Evolutionary conservation across 2,329 filamentous ascomycete genomes (phyloP), one percentile per base, ranked within the genome.

Genomic region (Fusarium kyushuense): DNA sequence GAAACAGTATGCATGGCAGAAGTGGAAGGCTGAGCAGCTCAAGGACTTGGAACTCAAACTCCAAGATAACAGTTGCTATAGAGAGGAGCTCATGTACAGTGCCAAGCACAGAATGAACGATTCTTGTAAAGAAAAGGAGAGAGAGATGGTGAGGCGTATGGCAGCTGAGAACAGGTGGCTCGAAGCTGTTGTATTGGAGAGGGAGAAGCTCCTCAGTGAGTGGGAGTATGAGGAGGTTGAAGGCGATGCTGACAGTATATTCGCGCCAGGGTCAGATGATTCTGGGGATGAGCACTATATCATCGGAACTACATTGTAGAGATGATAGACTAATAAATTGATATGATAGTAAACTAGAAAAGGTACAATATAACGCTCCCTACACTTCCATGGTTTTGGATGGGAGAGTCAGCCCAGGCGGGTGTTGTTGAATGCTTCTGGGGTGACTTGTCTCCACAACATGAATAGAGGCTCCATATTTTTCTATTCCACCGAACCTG

Each of bases 101-200:
- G 75, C 76, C 52, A 78, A 75, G 53, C 66, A 71, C 30, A 73
- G 78, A 19, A 62, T 80, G 25, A 65, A 71, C 17, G 77, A 73
- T n/a, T 55, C 69, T 21, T 72, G 54, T 33, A 75, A 74, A 3
- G 74, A 76, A 19, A 75, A 74, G 43, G 74, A 76, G 47, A 70
- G 67, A 17, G 79, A 79, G 17, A 72, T 79, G 25, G 61, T 65
- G 38, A 76, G 68, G 51, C 77, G 76, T 30, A 79, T 79, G 47
- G 69, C 67, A 9, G 83, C 82, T 0, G 84, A 87, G 76, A 74
- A 78, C 58, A 77, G 75, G 57, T 88, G 86, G 86, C 73, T 82
- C 25, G 75, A 77, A 35, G 77, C 79, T 41, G 81, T 86, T 5
- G 65, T 81, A 7, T 72, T 78, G 8, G 85, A 86, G 73, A 79